Percentiles rank a stretch among this genome's conserved stretches.
Conservation (phyloP, 2,329 filamentous ascomycete species). For the Exophiala aquamarina region DNA sequence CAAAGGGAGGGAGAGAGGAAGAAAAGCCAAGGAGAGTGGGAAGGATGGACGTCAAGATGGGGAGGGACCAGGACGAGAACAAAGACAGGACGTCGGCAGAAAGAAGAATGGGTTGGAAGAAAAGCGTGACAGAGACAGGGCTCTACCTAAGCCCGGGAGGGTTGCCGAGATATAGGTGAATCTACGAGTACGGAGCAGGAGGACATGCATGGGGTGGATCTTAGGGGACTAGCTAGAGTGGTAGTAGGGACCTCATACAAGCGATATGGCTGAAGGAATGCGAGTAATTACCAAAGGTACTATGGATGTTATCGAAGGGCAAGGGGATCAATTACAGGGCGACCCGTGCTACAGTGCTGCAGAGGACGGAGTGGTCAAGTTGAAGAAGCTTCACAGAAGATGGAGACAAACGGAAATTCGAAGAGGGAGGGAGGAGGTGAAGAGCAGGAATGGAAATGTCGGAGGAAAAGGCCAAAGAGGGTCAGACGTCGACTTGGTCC, state of each 20-base stretch:
- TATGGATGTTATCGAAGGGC: too few relatives aligned
- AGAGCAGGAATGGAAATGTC: neutral
- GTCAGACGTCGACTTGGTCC: neutral
- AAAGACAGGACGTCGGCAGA: conserved; percentile 4
- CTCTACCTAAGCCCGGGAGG: conserved; percentile 11
- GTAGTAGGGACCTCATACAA: too few relatives aligned
- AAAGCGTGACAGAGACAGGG: conserved; percentile 6
- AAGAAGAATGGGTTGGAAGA: conserved; percentile 16
- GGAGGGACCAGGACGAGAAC: conserved; percentile 10
- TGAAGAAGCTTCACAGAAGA: too few relatives aligned
- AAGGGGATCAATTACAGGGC: too few relatives aligned
- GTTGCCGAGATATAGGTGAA: conserved; percentile 10
- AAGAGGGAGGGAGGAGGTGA: neutral
- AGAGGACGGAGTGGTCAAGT: too few relatives aligned
- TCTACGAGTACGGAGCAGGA: neutral
- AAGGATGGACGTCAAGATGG: conserved; percentile 14
- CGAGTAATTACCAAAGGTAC: too few relatives aligned
- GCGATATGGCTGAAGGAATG: too few relatives aligned
- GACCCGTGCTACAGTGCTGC: too few relatives aligned
- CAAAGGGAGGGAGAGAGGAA: conserved; percentile 9
- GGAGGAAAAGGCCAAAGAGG: neutral
- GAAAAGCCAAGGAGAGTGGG: conserved; percentile 13
- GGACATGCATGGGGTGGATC: too few relatives aligned
- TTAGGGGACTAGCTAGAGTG: too few relatives aligned
- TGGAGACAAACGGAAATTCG: too few relatives aligned